Percentiles rank a stretch among this genome's conserved stretches.
These are phyloP conservation scores for Chondrostereum purpureum DNA, from an alignment of 1,284 basidiomycete species.

Conservation along the genomic window DNA sequence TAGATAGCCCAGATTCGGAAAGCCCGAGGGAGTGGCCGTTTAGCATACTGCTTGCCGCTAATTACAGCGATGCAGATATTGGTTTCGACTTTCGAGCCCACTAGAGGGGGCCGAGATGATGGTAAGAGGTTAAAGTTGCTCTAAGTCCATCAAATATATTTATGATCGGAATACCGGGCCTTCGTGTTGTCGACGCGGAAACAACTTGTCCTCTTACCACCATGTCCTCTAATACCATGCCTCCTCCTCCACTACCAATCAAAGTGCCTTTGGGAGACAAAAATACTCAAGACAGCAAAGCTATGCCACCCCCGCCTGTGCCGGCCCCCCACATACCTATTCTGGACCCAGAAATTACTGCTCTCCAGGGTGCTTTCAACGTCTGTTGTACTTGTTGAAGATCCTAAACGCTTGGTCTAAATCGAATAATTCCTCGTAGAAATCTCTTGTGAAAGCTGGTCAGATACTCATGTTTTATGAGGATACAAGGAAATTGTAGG, in stretches of 20 bases:
- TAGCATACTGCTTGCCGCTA: neutral
- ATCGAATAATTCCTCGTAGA: too few relatives aligned
- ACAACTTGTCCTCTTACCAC: neutral
- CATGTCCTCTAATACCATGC: neutral
- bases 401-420: too few relatives aligned
- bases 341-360: slow-evolving; percentile 58
- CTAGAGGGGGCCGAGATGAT: too few relatives aligned
- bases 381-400: too few relatives aligned
- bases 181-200: neutral
- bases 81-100: too few relatives aligned
- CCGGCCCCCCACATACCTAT: slow-evolving; percentile 39
- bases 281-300: slow-evolving; percentile 24
- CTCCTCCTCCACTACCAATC: neutral
- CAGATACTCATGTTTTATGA: slow-evolving; percentile 64
- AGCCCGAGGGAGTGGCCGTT: too few relatives aligned
- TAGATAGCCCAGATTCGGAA: too few relatives aligned
- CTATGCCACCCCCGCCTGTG: slow-evolving; percentile 57
- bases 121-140: too few relatives aligned
- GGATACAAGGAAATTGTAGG: slow-evolving; percentile 58
- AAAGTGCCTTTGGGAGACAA: slow-evolving; percentile 11
- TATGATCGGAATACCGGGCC: neutral
- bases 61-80: neutral
- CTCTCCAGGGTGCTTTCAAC: slow-evolving; percentile 50
- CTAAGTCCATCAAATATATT: too few relatives aligned
- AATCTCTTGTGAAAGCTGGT: slow-evolving; percentile 60